Evolutionary conservation across 1,284 basidiomycete species (phyloP), one percentile per base, ranked within the genome.

Genomic region (Irpex sp.): DNA sequence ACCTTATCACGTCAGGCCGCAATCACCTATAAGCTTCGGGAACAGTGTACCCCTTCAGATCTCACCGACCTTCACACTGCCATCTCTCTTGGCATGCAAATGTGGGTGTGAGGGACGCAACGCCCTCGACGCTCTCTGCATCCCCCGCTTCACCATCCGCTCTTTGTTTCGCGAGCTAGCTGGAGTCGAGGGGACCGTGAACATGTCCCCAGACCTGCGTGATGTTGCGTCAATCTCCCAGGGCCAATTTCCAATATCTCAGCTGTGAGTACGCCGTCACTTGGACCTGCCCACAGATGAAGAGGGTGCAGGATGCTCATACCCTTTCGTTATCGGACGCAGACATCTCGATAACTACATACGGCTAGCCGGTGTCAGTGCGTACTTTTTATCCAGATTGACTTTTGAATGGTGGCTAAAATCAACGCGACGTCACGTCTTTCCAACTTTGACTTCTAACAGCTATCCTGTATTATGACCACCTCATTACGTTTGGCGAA

Each of bases 391-490:
- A 11, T 44, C 15, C 11, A 11, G 40, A 11, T 44, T 11, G 8
- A 44, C 15, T 9, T 9, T 44, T 11, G 40, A 9, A 15, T 5
- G 11, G 40, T 44, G 40, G 15, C 40, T 11, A 5, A 15, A 44
- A 44, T 44, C 15, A 15, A 44, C 40, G 13, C 5, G n/a, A 4
- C 13, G 13, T 34, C 48, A 3, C 34, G 3, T 13, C 19, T 49
- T 17, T 15, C 51, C 9, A 11, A 4, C n/a, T 4, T 21, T 19
- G 8, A 11, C 47, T 48, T 31, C 21, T 5, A n/a, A 40, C 31
- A 62, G 60, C 48, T 54, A 68, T 74, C 31, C 66, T 74, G 40
- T 74, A 73, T 61, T 74, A 72, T 62, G 73, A 74, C 67, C 70
- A 67, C 56, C 9, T 68, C 51, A 57, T 71, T 59, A 74, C 73